Conservation (phyloP, 176 grass and related monocot species). For the Oryza coarctata region DNA sequence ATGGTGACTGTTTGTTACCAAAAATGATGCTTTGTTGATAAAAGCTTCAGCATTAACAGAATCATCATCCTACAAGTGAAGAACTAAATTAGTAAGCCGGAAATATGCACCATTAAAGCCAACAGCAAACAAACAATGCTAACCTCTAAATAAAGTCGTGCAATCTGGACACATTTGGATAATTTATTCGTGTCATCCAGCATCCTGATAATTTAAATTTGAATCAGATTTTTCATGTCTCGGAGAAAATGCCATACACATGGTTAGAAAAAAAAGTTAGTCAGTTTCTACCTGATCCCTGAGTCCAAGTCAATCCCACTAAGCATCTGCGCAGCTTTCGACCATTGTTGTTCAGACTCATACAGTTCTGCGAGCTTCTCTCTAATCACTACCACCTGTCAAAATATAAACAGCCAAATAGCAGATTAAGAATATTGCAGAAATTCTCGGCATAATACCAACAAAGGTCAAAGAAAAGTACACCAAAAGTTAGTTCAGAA, state of each 20-base stretch:
- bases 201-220: constrained; percentile 53
- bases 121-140: constrained; percentile 15
- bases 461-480: neutral
- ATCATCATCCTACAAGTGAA: constrained; percentile 79
- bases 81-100: constrained; percentile 6
- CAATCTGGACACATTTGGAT: constrained; percentile 95
- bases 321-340: constrained; percentile 93
- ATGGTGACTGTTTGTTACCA: constrained; percentile 82
- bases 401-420: constrained; percentile 21
- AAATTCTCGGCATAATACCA: neutral
- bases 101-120: neutral
- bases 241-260: neutral
- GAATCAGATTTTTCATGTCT: constrained; percentile 5
- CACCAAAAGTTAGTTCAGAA: neutral
- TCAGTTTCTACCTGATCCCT: constrained; percentile 73
- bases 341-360: constrained; percentile 97
- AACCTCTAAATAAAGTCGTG: constrained; percentile 99
- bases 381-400: constrained; percentile 87
- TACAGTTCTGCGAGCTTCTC: constrained; percentile 97
- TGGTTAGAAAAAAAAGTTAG: neutral
- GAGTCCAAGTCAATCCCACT: constrained; percentile 99
- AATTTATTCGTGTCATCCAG: constrained; percentile 96
- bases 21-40: constrained; percentile 99
- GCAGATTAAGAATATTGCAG: neutral
- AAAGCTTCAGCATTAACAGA: constrained; percentile 93